These are phyloP conservation scores for Fusarium ramigenum DNA, from an alignment of 2,329 filamentous ascomycete genomes.

Conservation along the genomic window DNA sequence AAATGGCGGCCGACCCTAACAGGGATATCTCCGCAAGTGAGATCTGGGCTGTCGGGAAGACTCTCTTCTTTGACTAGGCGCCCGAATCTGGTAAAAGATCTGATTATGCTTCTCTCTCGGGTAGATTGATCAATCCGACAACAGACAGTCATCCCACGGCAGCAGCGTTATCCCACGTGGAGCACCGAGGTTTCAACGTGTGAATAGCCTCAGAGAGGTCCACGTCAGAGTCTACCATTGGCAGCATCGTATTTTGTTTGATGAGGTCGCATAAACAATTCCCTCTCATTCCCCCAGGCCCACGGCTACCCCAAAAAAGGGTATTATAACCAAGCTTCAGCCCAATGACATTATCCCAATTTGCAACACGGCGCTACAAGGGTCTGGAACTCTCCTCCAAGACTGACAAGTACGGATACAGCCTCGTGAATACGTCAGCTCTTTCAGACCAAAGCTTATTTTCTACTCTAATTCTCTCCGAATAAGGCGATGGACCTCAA, in stretches of 20 bases:
- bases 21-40: conserved; percentile 9
- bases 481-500: conserved; percentile 2
- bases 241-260: conserved; percentile 19
- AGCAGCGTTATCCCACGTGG: conserved; percentile 11
- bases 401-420: neutral
- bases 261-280: conserved; percentile 10
- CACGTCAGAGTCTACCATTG: neutral
- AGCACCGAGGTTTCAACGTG: conserved; percentile 3
- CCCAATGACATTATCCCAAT: conserved; percentile 24
- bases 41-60: conserved; percentile 13
- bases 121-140: conserved; percentile 13
- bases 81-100: conserved; percentile 2
- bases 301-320: neutral
- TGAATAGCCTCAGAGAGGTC: conserved; percentile 7
- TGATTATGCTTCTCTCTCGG: conserved; percentile 10
- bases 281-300: neutral
- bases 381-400: neutral
- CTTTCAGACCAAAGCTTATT: neutral
- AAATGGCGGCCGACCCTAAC: conserved; percentile 34
- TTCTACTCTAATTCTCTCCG: neutral
- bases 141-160: conserved; percentile 3
- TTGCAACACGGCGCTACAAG: conserved; percentile 13
- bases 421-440: conserved; percentile 18
- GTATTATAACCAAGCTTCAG: neutral
- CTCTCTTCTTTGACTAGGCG: neutral